Base-by-base conservation (phyloP, 73 alveolate species). In the Paramecium tetraurelia region DNA sequence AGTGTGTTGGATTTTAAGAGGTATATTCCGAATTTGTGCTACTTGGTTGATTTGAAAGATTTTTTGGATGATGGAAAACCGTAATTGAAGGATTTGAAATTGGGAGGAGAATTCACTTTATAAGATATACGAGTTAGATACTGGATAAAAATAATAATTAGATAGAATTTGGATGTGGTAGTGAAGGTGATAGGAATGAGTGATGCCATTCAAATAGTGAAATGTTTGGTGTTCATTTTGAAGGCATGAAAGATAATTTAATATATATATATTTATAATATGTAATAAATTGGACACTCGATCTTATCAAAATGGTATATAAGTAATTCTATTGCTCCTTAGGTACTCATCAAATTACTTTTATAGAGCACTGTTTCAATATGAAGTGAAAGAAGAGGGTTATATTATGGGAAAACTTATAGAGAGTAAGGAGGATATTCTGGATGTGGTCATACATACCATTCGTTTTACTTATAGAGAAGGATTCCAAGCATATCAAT, bases 381-480 rank as follows among this genome's bases (percentile, higher is more conserved):
- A 72, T 72, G 86, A 72, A 35, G 86, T 72, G 18, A 33, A 72
- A 18, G 36, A 72, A 0, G 86, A 72, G 38, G 53, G 59, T 72
- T 72, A 72, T 18, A 72, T 72, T 33, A 36, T 72, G 59, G 86
- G 86, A 20, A 14, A 35, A 33, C 12, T 29, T 33, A 72, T 72
- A 2, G 9, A 38, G 18, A 21, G 6, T 8, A 12, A 20, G 18
- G 21, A 72, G 14, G 59, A 72, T 35, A 38, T 72, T 35, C 40
- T 29, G 10, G 12, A 58, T 36, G 21, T 84, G 36, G 59, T 85
- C 11, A 59, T 27, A 7, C 92, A 88, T 48, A 77, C 88, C 12
- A 40, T 58, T 68, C 86, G 94, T 59, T 93, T 93, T 57, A 90
- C 96, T 38, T 93, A 93, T 89, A 70, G 96, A 92, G 27, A 43